phyloP scores from a whole-genome alignment of 257 asterid genomes.

The Plantago ovata region DNA sequence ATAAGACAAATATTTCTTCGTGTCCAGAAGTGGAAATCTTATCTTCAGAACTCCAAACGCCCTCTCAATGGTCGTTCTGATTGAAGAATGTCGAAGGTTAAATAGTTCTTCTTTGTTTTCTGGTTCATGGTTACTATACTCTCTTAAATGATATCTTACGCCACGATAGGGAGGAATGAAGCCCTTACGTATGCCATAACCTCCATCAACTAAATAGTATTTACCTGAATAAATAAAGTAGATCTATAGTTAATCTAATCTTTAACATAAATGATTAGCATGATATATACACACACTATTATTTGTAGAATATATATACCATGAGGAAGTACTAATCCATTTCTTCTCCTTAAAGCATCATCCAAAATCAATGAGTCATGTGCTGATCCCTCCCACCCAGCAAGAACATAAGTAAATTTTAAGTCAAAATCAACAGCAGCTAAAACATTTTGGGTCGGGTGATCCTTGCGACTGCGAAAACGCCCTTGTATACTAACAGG shows the following conservation, averaged over 20 bases:
- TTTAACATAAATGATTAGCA: too few species aligned
- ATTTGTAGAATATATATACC: not conserved
- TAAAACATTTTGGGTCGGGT: constrained; percentile 8
- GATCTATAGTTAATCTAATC: not conserved
- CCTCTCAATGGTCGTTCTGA: constrained; percentile 2
- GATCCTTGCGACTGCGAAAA: constrained; percentile 4
- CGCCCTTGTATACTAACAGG: not conserved
- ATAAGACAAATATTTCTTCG: not conserved
- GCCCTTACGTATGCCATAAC: not conserved
- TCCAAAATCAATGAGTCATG: not conserved
- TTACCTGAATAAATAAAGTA: not conserved
- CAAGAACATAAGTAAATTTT: constrained; percentile 4
- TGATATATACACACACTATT: too few species aligned
- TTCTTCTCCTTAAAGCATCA: constrained; percentile 6
- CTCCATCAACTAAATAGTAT: not conserved
- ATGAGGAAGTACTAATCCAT: not conserved
- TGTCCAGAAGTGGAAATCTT: not conserved
- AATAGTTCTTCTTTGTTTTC: constrained; percentile 1
- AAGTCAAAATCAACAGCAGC: constrained; percentile 9
- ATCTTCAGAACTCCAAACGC: constrained; percentile 2
- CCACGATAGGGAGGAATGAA: constrained; percentile 7
- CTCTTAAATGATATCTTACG: not conserved
- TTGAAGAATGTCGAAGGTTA: constrained; percentile 1
- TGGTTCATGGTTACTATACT: constrained; percentile 8
- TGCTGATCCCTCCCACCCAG: constrained; percentile 14